phyloP scores from a whole-genome alignment of 306 rosid genomes.

The Abrus pulchellus region DNA sequence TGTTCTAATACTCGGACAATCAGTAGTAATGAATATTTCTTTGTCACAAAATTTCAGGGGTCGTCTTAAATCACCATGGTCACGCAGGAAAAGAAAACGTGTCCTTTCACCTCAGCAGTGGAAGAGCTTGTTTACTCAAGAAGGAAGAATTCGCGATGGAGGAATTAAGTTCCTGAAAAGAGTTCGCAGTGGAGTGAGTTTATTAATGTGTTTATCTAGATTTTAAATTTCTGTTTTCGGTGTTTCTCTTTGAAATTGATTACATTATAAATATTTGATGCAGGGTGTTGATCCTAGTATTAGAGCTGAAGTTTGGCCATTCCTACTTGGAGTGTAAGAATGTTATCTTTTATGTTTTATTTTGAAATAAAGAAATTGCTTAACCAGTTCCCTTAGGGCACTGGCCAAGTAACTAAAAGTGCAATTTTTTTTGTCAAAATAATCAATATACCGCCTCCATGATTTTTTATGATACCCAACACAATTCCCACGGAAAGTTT shows the following conservation, averaged over 20 bases:
- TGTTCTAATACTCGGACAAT: neutral
- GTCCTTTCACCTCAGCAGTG: conserved; percentile 86
- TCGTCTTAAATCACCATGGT: conserved; percentile 99
- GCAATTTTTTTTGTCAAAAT: too few species aligned
- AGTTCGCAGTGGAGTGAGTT: conserved; percentile 99
- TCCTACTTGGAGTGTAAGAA: conserved; percentile 98
- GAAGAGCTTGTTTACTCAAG: conserved; percentile 78
- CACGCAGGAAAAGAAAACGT: conserved; percentile 91
- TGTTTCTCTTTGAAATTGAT: conserved; percentile 47
- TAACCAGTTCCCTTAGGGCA: too few species aligned
- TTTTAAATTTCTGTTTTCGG: conserved; percentile 3
- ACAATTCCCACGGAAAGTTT: too few species aligned
- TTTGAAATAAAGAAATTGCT: too few species aligned
- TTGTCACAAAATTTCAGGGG: conserved; percentile 66
- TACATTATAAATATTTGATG: conserved; percentile 46
- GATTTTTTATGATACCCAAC: too few species aligned
- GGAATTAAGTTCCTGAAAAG: conserved; percentile 91
- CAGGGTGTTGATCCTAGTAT: conserved; percentile 97
- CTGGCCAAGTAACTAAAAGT: too few species aligned
- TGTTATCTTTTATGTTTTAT: conserved; percentile 34
- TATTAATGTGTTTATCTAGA: conserved; percentile 30
- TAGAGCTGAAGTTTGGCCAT: conserved; percentile 97
- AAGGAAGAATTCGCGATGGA: conserved; percentile 87
- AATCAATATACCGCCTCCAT: too few species aligned
- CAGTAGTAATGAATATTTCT: conserved; percentile 5